phyloP scores from a whole-genome alignment of 2,329 filamentous ascomycete species.

The Plectosphaerella plurivora region DNA sequence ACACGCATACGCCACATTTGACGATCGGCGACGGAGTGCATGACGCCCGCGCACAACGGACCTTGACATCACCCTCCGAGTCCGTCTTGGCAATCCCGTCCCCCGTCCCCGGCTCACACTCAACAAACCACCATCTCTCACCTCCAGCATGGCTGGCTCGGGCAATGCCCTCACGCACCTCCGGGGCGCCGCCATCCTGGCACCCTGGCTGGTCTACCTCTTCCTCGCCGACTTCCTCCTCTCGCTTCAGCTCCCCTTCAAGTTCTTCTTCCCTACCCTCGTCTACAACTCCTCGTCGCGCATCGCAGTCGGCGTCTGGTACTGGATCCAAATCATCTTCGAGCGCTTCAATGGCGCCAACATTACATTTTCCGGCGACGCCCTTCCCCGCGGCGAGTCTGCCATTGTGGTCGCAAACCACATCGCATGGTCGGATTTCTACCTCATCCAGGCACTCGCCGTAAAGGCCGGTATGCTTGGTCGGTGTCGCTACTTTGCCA shows the following conservation, averaged over 20 bases:
- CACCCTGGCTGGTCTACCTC: slow-evolving; percentile 51
- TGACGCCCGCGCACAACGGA: no score
- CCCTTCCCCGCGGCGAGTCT: slow-evolving; percentile 47
- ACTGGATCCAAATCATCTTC: slow-evolving; percentile 54
- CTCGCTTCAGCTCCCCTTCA: slow-evolving; percentile 43
- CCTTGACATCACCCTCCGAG: no score
- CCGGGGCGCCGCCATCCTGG: slow-evolving; percentile 36
- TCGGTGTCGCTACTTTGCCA: slow-evolving; percentile 60
- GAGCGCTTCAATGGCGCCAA: slow-evolving; percentile 45
- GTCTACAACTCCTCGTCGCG: slow-evolving; percentile 51
- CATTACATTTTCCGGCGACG: slow-evolving; percentile 49
- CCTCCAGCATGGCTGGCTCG: slow-evolving; percentile 8
- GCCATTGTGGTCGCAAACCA: slow-evolving; percentile 59
- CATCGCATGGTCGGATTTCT: slow-evolving; percentile 59
- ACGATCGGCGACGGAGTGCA: no score
- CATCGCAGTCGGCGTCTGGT: slow-evolving; percentile 51
- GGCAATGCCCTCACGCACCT: slow-evolving; percentile 26
- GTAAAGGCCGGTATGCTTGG: slow-evolving; percentile 51
- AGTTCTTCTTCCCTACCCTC: slow-evolving; percentile 39
- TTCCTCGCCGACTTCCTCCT: slow-evolving; percentile 45
- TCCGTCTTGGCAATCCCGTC: no score
- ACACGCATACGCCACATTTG: no score
- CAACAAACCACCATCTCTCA: no score
- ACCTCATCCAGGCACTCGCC: slow-evolving; percentile 57
- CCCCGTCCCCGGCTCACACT: no score